Evolutionary conservation across 2,329 filamentous ascomycete species (phyloP).

Genomic region (Aspergillus sp.): DNA sequence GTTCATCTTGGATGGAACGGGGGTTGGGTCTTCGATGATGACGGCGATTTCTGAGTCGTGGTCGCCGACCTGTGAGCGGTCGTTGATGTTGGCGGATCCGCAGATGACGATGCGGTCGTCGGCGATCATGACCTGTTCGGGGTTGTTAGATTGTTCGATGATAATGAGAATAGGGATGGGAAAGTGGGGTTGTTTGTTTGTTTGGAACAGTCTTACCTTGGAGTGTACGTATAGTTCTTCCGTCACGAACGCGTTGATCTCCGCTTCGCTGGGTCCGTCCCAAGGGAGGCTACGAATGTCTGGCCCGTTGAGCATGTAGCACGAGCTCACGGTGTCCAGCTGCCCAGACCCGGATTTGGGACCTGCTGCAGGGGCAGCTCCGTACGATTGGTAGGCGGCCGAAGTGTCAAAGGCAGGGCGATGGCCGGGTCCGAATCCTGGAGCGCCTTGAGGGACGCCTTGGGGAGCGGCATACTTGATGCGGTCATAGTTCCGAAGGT

Average conservation of each 20-base stretch:
- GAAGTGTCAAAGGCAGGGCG: conserved; percentile 40
- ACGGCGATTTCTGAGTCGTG: conserved; percentile 92
- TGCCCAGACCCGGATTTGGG: conserved; percentile 50
- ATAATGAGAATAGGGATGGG: too few species aligned
- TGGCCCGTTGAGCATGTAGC: conserved; percentile 78
- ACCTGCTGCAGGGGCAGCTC: conserved; percentile 62
- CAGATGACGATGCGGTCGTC: conserved; percentile 85
- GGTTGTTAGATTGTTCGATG: conserved; percentile 12
- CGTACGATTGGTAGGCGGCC: conserved; percentile 66
- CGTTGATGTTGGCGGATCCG: conserved; percentile 87
- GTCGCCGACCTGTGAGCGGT: conserved; percentile 80
- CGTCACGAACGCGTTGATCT: conserved; percentile 63
- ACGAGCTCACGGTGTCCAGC: conserved; percentile 74
- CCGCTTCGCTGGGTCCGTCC: conserved; percentile 54
- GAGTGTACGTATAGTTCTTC: conserved; percentile 64
- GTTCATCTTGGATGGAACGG: conserved; percentile 72
- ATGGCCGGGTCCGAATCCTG: conserved; percentile 7
- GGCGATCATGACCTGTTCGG: conserved; percentile 63
- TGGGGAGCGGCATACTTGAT: conserved; percentile 57
- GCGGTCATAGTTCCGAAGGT: conserved; percentile 88
- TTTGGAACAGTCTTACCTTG: conserved; percentile 39
- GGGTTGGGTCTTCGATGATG: conserved; percentile 80
- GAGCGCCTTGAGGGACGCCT: conserved; percentile 1
- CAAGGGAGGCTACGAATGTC: conserved; percentile 66
- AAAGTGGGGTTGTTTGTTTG: not conserved